Evolutionary conservation across 345 rosid species (phyloP).

Genomic region (Hevea brasiliensis): DNA sequence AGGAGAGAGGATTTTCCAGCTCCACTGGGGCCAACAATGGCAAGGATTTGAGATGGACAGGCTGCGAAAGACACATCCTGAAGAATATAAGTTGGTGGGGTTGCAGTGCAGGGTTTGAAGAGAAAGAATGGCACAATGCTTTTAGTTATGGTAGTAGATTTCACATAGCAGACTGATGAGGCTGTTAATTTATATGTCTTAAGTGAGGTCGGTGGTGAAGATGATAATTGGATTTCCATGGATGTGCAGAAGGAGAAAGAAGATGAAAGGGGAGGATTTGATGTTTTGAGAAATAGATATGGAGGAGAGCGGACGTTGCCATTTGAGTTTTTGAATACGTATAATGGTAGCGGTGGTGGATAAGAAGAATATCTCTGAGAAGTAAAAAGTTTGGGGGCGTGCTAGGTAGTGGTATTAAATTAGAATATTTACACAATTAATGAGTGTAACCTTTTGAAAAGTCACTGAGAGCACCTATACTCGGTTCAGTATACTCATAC

Average conservation of each 20-base stretch:
- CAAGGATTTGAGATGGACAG: constrained; percentile 78
- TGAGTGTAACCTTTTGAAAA: no score
- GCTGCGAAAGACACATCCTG: constrained; percentile 68
- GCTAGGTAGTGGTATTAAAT: background rate
- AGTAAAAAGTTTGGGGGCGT: background rate
- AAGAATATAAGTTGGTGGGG: constrained; percentile 63
- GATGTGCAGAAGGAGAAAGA: constrained; percentile 17
- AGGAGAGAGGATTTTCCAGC: constrained; percentile 96
- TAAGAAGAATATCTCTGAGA: background rate
- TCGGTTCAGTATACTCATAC: no score
- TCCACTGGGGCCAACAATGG: constrained; percentile 95
- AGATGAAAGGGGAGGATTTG: background rate
- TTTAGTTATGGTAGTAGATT: constrained; percentile 36
- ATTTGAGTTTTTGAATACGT: background rate
- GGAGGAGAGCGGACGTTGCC: background rate
- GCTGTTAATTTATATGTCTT: constrained; percentile 61
- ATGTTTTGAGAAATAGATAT: background rate
- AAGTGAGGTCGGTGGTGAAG: constrained; percentile 24
- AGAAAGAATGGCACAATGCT: constrained; percentile 26
- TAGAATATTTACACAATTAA: background rate
- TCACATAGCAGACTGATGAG: constrained; percentile 62
- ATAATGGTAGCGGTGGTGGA: background rate
- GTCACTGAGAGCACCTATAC: no score
- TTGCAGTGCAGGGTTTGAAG: constrained; percentile 42
- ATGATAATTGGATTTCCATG: constrained; percentile 45